Base-by-base conservation (phyloP, 106 monocot species). In the Chionographis japonica region DNA sequence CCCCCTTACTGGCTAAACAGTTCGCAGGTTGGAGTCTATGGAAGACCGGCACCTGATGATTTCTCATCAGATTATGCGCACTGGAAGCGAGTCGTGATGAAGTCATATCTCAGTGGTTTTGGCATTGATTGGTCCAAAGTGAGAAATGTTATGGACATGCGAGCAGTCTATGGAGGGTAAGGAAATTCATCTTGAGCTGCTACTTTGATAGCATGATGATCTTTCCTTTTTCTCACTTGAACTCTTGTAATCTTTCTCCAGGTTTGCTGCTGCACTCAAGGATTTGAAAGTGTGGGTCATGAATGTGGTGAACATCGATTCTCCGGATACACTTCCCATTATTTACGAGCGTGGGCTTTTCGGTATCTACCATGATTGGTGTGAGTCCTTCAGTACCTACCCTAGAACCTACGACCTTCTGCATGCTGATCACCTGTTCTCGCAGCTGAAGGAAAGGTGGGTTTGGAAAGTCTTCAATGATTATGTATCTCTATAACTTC, bases 111-210 rank as follows among this genome's bases (percentile, higher is more conserved):
- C 64, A 72, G 13, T 50, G 88, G 78, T 46, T 54, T 94, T 37
- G 88, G 88, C 58, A 85, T 95, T 50, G 56, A 80, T 63, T 95
- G 95, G 95, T 75, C 86, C 15, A 76, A 78, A 65, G 76, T 95
- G 43, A 95, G 91, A 73, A 95, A 95, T 74, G 86, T 86, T 40
- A 95, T 95, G 95, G 95, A 95, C 66, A 95, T 95, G 95, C 83
- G 84, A 86, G 91, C 95, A n/a, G 70, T 82, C 8, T 95, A 95
- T 74, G 95, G 95, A 88, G 95, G 95, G 94, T 94, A 83, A 75
- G 41, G 50, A 16, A 63, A 56, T 10, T 57, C 7, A 50, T 65
- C n/a, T 49, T n/a, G 3, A n/a, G 9, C 43, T 41, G 42, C 17
- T 12, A 41, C 60, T 53, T 61, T 53, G 40, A 46, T 35, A 41